Evolutionary conservation across 495 filamentous ascomycete species (phyloP), one percentile per base, ranked within the genome.

Genomic region (Hypomontagnella submonticulosa): DNA sequence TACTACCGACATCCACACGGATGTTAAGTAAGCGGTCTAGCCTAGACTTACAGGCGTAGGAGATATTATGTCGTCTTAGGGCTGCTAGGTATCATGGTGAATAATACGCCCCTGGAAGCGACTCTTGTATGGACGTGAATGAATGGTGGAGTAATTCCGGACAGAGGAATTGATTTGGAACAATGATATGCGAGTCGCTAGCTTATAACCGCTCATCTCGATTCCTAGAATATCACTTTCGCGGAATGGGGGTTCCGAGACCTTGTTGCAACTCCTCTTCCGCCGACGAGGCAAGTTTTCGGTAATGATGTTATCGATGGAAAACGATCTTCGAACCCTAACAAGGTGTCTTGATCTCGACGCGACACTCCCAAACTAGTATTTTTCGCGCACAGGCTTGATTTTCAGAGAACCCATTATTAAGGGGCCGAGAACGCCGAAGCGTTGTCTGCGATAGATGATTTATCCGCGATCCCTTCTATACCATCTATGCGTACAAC

Each of bases 1-100:
- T 68, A 42, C 58, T 58, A 68, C 59, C 54, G 47, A 59, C 37
- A 43, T 59, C 49, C 34, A 49, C 16, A 46, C 55, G 47, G 61
- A 20, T 4, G 50, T 46, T 52, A 57, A 60, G 54, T 57, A 42
- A 59, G 54, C 19, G 65, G 30, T 68, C 65, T 63, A 68, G 30
- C 59, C 65, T 63, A 68, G 65, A 60, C 48, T 46, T 54, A 40
- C 49, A 46, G 13, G 23, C 27, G 32, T 32, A 13, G 34, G 13
- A 19, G 12, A 15, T n/a, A 11, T 15, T 52, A n/a, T n/a, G 27
- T 19, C 36, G n/a, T 44, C 9, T 43, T 43, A 53, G 40, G 36
- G 36, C 34, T 57, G 15, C 33, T 15, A 30, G 23, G 46, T 67
- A 43, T 44, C 20, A 53, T 40, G 33, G 33, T 47, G 52, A 42